Evolutionary conservation across 768 basidiomycete genomes (phyloP), one percentile per base, ranked within the genome.

Genomic region (Suillus decipiens): DNA sequence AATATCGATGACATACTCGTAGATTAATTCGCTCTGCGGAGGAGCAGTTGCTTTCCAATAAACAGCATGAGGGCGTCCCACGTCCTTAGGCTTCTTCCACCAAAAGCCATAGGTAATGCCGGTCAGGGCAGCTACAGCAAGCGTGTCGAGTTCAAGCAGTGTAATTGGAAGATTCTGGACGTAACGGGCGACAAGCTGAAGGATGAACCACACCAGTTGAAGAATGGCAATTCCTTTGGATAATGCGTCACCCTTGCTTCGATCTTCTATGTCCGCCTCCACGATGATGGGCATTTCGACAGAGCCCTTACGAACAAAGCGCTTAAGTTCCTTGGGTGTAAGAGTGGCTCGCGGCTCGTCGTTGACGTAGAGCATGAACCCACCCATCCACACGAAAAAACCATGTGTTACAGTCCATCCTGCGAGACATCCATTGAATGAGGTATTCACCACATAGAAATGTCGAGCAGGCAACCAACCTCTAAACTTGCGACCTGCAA

Each of bases 161-260:
- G 43, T 43, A 5, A 43, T 19, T 0, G n/a, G 19, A 19, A 43
- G 68, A 9, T 2, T 2, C 10, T 43, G 43, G 3, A 19, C 42
- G 10, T 10, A 10, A 11, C 43, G n/a, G 19, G n/a, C 43, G 3
- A 43, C n/a, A 10, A 43, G 10, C 9, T 43, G 43, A 10, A 43
- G 3, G 43, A 43, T 3, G 3, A 43, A 43, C 43, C n/a, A n/a
- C 10, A 4, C 43, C 19, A 43, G 43, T 19, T n/a, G n/a, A n/a
- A 71, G 33, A 15, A 77, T 36, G n/a, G 76, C 73, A 2, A 79
- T n/a, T 1, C 62, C 69, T 53, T 81, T 81, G 4, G 77, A 69
- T 3, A 81, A 59, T 2, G 60, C 62, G 43, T 79, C 74, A 3
- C 73, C 75, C 65, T 45, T 45, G 10, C 43, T 45, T 45, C 43